Base-by-base conservation (phyloP, 2,329 filamentous ascomycete species). In the Coleophoma cylindrospora region DNA sequence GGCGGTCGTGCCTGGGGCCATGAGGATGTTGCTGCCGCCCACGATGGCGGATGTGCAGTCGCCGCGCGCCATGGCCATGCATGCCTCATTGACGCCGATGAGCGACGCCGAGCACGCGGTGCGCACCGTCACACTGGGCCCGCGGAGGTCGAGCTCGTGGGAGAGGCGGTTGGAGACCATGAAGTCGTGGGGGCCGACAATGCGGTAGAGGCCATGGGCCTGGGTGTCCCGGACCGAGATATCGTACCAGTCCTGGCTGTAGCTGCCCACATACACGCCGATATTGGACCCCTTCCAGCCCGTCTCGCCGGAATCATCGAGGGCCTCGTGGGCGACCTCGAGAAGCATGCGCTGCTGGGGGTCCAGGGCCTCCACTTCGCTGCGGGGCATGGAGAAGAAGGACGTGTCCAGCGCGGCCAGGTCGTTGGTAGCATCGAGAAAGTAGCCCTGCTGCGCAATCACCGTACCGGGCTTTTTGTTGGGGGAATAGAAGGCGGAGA, bases 31-130 rank as follows among this genome's bases (percentile, higher is more conserved):
- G 17, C 27, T 40, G 10, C 47, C 47, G 12, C 27, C 47, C 19
- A 49, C 47, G 13, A 52, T 43, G 13, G 50, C 50, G 17, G 21
- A 15, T 9, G 32, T 68, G 0, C 69, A 67, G 46, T 79, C 73
- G 1, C 70, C 68, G n/a, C 57, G 65, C 4, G 70, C 65, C 1
- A 81, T 77, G 72, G 15, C 72, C 47, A 77, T 73, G 14, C 71
- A 72, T 2, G 74, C 77, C 38, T 76, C 64, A 55, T 81, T 75
- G 4, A 81, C 66, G 1, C 74, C 73, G 3, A 73, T 2, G 75
- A 78, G 36, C 76, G 64, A 56, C 81, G 75, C 4, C 81, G 67
- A 1, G 74, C 73, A 5, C 79, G 76, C 79, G 1, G 79, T 81
- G 46, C 81, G 77, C 13, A 81, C 64, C 0, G 75, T 80, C 62